These are phyloP conservation scores for Paraphoma chrysanthemicola DNA, from an alignment of 2,329 filamentous ascomycete genomes.

Conservation along the genomic window DNA sequence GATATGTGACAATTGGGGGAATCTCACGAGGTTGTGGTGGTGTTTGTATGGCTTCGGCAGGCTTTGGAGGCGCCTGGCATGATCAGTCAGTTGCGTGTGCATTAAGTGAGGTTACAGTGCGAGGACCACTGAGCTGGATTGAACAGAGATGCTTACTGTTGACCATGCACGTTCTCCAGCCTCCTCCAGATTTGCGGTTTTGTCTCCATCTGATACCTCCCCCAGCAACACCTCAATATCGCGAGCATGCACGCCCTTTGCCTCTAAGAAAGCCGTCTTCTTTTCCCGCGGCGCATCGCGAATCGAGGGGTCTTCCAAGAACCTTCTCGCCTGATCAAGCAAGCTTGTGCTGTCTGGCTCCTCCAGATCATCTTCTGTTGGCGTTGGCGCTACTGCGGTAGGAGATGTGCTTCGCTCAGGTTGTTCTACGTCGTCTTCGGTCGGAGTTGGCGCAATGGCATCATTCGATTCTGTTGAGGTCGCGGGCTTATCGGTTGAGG, in stretches of 20 bases:
- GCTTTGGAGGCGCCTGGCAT: slow-evolving; percentile 23
- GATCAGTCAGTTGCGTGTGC: slow-evolving; percentile 11
- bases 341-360: slow-evolving; percentile 18
- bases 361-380: slow-evolving; percentile 13
- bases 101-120: background rate
- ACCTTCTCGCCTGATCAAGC: slow-evolving; percentile 74
- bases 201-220: slow-evolving; percentile 14
- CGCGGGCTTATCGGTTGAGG: slow-evolving; percentile 13
- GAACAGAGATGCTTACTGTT: slow-evolving; percentile 24
- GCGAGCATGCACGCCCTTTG: slow-evolving; percentile 72
- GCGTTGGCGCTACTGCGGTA: slow-evolving; percentile 19
- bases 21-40: slow-evolving; percentile 49
- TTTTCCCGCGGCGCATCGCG: slow-evolving; percentile 71
- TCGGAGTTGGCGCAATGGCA: slow-evolving; percentile 12
- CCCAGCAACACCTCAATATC: slow-evolving; percentile 74
- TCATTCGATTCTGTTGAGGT: slow-evolving; percentile 10
- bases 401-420: slow-evolving; percentile 17
- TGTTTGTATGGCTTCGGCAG: slow-evolving; percentile 13
- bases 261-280: slow-evolving; percentile 77
- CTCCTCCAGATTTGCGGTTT: slow-evolving; percentile 21
- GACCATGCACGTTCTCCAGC: slow-evolving; percentile 36
- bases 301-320: slow-evolving; percentile 78
- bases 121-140: background rate
- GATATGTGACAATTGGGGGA: slow-evolving; percentile 71
- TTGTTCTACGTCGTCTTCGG: slow-evolving; percentile 17